Conservation (phyloP, 768 basidiomycete genomes). For the Scleroderma bovista region DNA sequence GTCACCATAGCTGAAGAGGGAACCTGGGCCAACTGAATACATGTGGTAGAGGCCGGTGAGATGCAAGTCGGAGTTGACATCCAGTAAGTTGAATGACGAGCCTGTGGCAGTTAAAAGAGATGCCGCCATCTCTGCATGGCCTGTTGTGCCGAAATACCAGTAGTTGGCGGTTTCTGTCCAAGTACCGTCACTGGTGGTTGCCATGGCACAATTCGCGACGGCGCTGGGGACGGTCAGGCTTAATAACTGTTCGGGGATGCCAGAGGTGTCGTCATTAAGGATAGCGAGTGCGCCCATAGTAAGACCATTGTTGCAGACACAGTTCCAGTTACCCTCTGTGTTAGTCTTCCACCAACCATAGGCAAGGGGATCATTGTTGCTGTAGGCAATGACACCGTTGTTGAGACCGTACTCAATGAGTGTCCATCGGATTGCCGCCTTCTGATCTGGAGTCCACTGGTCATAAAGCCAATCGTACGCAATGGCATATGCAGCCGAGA, state of each 20-base stretch:
- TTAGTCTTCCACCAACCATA: constrained; percentile 77
- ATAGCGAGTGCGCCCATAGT: constrained; percentile 90
- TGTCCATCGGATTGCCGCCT: constrained; percentile 56
- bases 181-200: constrained; percentile 66
- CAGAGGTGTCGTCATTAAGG: constrained; percentile 74
- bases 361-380: constrained; percentile 25
- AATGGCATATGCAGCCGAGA: constrained; percentile 82
- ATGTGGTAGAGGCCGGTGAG: constrained; percentile 87
- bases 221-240: constrained; percentile 69
- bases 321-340: constrained; percentile 95
- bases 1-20: constrained; percentile 65
- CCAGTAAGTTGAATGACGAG: constrained; percentile 67
- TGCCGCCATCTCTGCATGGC: constrained; percentile 83
- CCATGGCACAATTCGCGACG: constrained; percentile 65
- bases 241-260: constrained; percentile 62
- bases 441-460: constrained; percentile 70
- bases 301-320: constrained; percentile 89
- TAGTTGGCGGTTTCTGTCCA: constrained; percentile 95
- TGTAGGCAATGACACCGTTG: constrained; percentile 55
- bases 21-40: constrained; percentile 79
- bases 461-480: constrained; percentile 98
- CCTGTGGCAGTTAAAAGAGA: constrained; percentile 84
- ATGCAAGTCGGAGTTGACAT: constrained; percentile 62
- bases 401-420: constrained; percentile 76
- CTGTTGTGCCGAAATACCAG: constrained; percentile 93